Evolutionary conservation across 805 yeast species (phyloP).

Genomic region (Barnettozyma wickerhamii): DNA sequence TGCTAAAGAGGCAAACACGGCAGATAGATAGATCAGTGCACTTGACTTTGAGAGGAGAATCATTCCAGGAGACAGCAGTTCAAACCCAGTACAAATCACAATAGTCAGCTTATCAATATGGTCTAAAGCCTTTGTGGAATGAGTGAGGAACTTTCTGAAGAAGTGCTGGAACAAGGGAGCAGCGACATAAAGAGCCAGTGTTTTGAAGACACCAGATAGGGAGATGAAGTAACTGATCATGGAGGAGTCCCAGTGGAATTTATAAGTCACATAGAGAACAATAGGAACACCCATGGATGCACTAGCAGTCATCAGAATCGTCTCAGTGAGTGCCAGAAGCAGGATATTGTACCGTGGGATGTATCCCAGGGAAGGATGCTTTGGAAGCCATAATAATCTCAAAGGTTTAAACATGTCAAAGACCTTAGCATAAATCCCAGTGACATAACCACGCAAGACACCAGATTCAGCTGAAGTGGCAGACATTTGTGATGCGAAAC

Average conservation of each 20-base stretch:
- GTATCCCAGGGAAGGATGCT: slow-evolving; percentile 27
- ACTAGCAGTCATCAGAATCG: slow-evolving; percentile 36
- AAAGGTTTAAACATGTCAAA: slow-evolving; percentile 41
- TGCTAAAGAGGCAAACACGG: slow-evolving; percentile 42
- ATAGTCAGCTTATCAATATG: slow-evolving; percentile 41
- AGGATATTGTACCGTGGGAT: slow-evolving; percentile 44
- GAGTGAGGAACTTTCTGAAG: slow-evolving; percentile 32
- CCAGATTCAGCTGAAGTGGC: slow-evolving; percentile 7
- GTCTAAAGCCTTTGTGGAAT: slow-evolving; percentile 45
- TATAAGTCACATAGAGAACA: slow-evolving; percentile 49
- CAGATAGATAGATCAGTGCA: slow-evolving; percentile 29
- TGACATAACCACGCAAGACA: background rate
- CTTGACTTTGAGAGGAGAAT: slow-evolving; percentile 30
- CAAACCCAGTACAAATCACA: slow-evolving; percentile 30
- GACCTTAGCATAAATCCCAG: background rate
- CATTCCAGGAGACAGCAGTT: slow-evolving; percentile 34
- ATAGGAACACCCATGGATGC: slow-evolving; percentile 38
- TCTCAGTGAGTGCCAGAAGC: slow-evolving; percentile 43
- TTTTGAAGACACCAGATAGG: slow-evolving; percentile 43
- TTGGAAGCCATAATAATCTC: slow-evolving; percentile 49
- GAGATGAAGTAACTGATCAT: slow-evolving; percentile 56
- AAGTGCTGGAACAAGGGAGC: slow-evolving; percentile 44
- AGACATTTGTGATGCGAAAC: slow-evolving; percentile 29
- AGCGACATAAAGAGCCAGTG: slow-evolving; percentile 43
- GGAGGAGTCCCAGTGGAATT: slow-evolving; percentile 49